These are phyloP conservation scores for Stipa capillata DNA, from an alignment of 176 grass and related monocot species.

Conservation along the genomic window DNA sequence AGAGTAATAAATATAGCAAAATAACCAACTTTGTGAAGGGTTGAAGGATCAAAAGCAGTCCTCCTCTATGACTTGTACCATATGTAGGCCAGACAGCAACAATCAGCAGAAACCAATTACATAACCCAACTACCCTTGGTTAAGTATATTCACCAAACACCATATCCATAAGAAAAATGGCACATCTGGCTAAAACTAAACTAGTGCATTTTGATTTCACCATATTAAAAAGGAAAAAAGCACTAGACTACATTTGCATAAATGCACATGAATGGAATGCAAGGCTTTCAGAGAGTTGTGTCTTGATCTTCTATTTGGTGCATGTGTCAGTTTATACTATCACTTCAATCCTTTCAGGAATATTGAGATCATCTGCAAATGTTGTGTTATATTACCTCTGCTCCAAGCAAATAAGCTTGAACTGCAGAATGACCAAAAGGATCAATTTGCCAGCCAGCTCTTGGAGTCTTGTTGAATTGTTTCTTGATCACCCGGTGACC, in stretches of 20 bases:
- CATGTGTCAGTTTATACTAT: neutral
- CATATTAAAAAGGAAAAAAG: neutral
- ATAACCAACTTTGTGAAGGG: neutral
- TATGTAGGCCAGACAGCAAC: neutral
- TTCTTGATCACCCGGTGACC: constrained; percentile 75
- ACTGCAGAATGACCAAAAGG: constrained; percentile 93
- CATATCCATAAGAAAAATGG: neutral
- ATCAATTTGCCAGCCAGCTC: constrained; percentile 94
- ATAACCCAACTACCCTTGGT: neutral
- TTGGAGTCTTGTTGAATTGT: constrained; percentile 74
- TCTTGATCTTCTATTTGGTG: neutral
- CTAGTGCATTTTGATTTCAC: neutral
- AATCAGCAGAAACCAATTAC: neutral
- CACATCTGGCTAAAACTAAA: neutral
- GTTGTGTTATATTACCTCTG: constrained; percentile 44
- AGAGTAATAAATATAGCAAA: neutral
- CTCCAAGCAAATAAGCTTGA: constrained; percentile 84
- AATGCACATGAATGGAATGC: neutral
- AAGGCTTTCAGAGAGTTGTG: neutral
- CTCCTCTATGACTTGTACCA: neutral
- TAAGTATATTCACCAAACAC: neutral
- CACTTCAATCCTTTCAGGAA: neutral
- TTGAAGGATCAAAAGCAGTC: neutral
- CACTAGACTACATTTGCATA: neutral
- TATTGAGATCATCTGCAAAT: constrained; percentile 8